Conservation (phyloP, 129 eudicot species). For the Artemisia annua region DNA sequence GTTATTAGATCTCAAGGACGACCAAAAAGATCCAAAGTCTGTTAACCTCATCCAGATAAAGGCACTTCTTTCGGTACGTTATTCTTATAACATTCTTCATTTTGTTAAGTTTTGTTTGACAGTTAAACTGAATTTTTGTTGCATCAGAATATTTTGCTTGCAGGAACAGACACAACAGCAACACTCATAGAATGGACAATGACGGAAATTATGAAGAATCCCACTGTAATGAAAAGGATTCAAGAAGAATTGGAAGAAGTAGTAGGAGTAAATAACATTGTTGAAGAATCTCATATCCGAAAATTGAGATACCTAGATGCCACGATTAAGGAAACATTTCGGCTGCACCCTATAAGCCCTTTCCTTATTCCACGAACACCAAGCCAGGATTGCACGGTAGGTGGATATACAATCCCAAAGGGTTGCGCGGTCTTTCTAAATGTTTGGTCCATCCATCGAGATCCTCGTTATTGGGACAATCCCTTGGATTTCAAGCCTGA, state of each 20-base stretch:
- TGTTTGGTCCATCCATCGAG: conserved; percentile 11
- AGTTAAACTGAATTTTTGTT: not conserved
- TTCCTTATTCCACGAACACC: no score
- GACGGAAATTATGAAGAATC: conserved; percentile 11
- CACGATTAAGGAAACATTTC: no score
- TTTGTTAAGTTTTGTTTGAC: not conserved
- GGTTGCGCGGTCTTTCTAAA: no score
- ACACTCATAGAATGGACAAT: conserved; percentile 6
- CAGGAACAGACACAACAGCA: conserved; percentile 22
- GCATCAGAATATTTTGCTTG: conserved; percentile 14
- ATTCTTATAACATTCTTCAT: not conserved
- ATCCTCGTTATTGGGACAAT: conserved; percentile 23
- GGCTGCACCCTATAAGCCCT: no score
- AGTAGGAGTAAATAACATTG: conserved; percentile 11
- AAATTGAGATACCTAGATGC: not conserved
- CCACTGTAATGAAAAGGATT: conserved; percentile 16
- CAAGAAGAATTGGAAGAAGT: conserved; percentile 11
- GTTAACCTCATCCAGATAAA: not conserved
- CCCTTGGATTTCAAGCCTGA: conserved; percentile 20
- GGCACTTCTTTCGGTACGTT: not conserved
- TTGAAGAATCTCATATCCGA: conserved; percentile 18
- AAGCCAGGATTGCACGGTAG: no score
- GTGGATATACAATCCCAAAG: no score
- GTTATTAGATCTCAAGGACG: not conserved
- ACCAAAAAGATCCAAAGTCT: not conserved